A percentile compares a stretch with the other conserved stretches of the same genome.
phyloP scores from a whole-genome alignment of 129 eudicot genomes.

The Deinandra increscens region DNA sequence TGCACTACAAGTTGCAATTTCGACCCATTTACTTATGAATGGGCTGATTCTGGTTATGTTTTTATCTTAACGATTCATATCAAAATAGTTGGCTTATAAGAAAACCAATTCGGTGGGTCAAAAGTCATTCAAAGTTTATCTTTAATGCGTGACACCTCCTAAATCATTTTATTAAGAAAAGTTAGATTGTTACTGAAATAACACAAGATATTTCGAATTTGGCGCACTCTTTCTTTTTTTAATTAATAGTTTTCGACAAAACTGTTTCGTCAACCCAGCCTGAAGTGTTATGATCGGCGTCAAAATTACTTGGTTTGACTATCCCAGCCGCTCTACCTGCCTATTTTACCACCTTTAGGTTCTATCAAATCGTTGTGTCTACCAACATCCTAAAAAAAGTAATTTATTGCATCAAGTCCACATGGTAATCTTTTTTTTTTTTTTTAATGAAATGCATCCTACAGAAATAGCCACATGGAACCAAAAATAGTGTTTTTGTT shows the following conservation, averaged over 20 bases:
- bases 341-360: neutral
- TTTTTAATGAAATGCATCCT: neutral
- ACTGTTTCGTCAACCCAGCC: neutral
- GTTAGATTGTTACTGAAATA: neutral
- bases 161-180: neutral
- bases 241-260: neutral
- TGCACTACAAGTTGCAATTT: neutral
- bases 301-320: neutral
- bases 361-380: neutral
- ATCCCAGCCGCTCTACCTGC: neutral
- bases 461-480: constrained; percentile 1
- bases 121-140: neutral
- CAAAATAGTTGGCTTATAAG: neutral
- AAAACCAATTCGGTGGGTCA: neutral
- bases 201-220: neutral
- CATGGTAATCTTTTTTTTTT: too few relatives aligned
- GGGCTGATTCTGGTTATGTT: neutral
- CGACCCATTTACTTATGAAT: neutral
- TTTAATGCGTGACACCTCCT: neutral
- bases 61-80: neutral
- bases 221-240: neutral
- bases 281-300: neutral
- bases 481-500: neutral
- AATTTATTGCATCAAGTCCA: neutral
- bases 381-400: neutral